Evolutionary conservation across 2,329 filamentous ascomycete species (phyloP), one percentile per base, ranked within the genome.

Genomic region (Aspergillus terreus): DNA sequence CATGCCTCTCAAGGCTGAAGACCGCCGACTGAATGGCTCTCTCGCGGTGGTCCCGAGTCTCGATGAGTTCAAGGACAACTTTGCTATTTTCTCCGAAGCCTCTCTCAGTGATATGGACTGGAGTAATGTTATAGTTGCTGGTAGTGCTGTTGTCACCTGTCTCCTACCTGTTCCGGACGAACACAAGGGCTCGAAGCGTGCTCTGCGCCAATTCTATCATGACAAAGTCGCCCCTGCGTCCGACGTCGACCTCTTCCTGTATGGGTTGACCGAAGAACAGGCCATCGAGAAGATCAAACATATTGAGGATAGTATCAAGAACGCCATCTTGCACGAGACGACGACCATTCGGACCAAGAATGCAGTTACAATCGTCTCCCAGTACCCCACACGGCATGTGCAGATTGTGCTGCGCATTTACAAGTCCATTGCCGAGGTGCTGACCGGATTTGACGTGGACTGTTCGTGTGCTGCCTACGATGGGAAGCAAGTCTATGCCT

Each of bases 401-500:
- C 88, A 92, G 77, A 90, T 95, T 60, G 90, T 95, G 19, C 78
- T 95, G 27, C 86, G 90, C 33, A 83, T 94, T 35, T 95, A 95
- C 75, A 89, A 90, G 63, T 91, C 86, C 0, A 74, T 95, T 43
- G 86, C 88, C 1, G 88, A 95, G 67, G 92, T 95, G 33, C 78
- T 95, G 21, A 90, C 90, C 3, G 90, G 90, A 0, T 95, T 95
- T 60, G 90, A 95, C 61, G 90, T 95, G 45, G 90, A 94, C 65
- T 91, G 87, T 65, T 87, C 88, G 1, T 89, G 89, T 55, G 87
- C 84, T 21, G 89, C 88, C 3, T 95, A 88, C 60, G 84, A 94
- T 66, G 90, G 90, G 33, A 80, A 81, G 17, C 87, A 94, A 63
- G 89, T 95, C 15, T 95, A 86, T 63, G 84, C 84, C 21, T 85